phyloP scores from a whole-genome alignment of 1,284 basidiomycete genomes.

The Golubevia sp. region DNA sequence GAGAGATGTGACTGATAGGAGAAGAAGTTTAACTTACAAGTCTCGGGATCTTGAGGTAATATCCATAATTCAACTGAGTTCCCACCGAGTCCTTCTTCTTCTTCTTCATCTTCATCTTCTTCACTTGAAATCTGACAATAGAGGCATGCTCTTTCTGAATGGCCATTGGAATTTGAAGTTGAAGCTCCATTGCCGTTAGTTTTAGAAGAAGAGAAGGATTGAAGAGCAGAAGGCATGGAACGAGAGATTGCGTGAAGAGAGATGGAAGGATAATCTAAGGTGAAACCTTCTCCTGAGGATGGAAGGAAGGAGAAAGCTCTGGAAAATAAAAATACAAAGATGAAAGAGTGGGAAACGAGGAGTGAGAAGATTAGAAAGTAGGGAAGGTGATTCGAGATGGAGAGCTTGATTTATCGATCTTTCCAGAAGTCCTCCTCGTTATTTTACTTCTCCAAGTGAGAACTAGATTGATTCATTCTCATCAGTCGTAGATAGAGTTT shows the following conservation, averaged over 20 bases:
- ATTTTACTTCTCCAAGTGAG: slow-evolving; percentile 11
- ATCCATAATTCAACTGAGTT: slow-evolving; percentile 33
- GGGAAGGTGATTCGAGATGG: neutral
- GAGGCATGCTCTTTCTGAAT: slow-evolving; percentile 20
- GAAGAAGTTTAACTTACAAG: slow-evolving; percentile 9
- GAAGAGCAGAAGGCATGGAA: slow-evolving; percentile 31
- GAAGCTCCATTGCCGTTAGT: slow-evolving; percentile 9
- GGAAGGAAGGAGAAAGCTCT: slow-evolving; percentile 34
- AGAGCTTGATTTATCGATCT: slow-evolving; percentile 18
- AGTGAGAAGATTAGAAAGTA: neutral
- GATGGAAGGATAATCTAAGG: slow-evolving; percentile 37
- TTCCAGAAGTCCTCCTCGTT: slow-evolving; percentile 24
- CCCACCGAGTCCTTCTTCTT: slow-evolving; percentile 25
- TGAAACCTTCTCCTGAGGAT: slow-evolving; percentile 23
- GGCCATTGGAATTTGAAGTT: neutral
- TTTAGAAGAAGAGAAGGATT: neutral
- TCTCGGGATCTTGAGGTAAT: slow-evolving; percentile 18
- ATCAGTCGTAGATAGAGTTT: too few relatives aligned
- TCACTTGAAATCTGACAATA: slow-evolving; percentile 51
- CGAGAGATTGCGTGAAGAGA: slow-evolving; percentile 52
- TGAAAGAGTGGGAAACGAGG: neutral
- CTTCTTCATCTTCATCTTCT: slow-evolving; percentile 24
- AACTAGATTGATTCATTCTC: neutral
- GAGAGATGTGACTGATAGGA: neutral
- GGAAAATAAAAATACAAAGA: neutral